These are phyloP conservation scores for Tephrocybe sp. DNA, from an alignment of 768 basidiomycete genomes.

Conservation along the genomic window DNA sequence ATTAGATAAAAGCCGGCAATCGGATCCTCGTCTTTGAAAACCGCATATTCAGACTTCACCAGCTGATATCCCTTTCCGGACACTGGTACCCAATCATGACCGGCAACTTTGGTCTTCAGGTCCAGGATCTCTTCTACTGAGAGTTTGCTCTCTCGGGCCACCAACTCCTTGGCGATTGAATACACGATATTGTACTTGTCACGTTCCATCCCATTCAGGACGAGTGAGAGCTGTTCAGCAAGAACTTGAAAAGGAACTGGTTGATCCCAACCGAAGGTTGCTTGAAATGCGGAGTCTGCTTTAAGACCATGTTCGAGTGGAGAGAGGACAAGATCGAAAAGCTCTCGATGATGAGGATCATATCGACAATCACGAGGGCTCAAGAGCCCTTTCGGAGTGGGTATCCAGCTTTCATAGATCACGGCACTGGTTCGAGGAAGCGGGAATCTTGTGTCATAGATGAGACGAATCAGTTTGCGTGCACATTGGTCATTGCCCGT, in stretches of 20 bases:
- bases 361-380: conserved; percentile 29
- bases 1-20: conserved; percentile 26
- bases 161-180: conserved; percentile 31
- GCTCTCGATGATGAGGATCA: conserved; percentile 19
- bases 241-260: conserved; percentile 30
- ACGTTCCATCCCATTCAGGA: not conserved
- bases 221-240: conserved; percentile 29
- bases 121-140: conserved; percentile 13
- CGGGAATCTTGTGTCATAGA: conserved; percentile 17
- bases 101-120: conserved; percentile 18
- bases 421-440: conserved; percentile 8
- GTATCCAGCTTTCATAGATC: conserved; percentile 33
- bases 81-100: conserved; percentile 36
- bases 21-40: conserved; percentile 18
- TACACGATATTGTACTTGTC: conserved; percentile 11
- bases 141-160: conserved; percentile 22
- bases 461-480: conserved; percentile 21
- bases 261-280: conserved; percentile 39
- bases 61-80: conserved; percentile 12
- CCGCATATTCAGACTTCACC: conserved; percentile 21
- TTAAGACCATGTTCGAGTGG: conserved; percentile 25
- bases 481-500: conserved; percentile 14
- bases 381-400: conserved; percentile 34
- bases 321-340: conserved; percentile 42
- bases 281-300: conserved; percentile 28